Evolutionary conservation across 2,329 filamentous ascomycete species (phyloP), one percentile per base, ranked within the genome.

Genomic region (Diaporthe velutina): DNA sequence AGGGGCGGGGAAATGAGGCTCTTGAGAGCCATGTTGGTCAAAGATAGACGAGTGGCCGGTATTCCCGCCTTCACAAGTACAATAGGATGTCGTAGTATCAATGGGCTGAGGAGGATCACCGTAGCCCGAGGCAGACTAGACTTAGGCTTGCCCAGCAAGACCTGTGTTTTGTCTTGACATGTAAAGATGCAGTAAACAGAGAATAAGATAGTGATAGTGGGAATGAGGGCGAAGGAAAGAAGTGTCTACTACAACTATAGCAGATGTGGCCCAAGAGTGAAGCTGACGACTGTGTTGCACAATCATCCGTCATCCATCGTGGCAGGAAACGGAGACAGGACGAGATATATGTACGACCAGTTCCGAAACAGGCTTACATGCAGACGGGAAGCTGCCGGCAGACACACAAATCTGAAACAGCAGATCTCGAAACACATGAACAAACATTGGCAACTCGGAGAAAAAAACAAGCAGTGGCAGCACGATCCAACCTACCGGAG

Each of bases 1-100:
- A 93, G 86, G 19, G 91, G 91, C 67, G 90, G 88, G 1, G 91
- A 92, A 78, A 93, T 93, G 73, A 84, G 85, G 73, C 86, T 84
- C 83, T 91, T 92, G 79, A 89, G 84, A 52, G 85, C 80, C 85
- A 88, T 88, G 45, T 40, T 79, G 15, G 33, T 12, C 25, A 6
- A 30, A 28, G 9, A 52, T 35, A 12, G 22, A 40, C 28, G 6
- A 58, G 35, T n/a, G 45, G 30, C 58, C 25, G 25, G 50, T 55
- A 42, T 45, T 12, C 52, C 19, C 19, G 15, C 15, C 22, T 57
- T 33, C 33, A 22, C 30, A 10, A 8, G 25, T 30, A 45, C 12
- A 45, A 17, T 12, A 10, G 19, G 25, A 28, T 19, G 19, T 17
- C 13, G 25, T 45, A 8, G 28, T 7, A 30, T 66, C 30, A 19